These are phyloP conservation scores for Tetrastigma voinierianum DNA, from an alignment of 164 flowering plant genomes.

Conservation along the genomic window DNA sequence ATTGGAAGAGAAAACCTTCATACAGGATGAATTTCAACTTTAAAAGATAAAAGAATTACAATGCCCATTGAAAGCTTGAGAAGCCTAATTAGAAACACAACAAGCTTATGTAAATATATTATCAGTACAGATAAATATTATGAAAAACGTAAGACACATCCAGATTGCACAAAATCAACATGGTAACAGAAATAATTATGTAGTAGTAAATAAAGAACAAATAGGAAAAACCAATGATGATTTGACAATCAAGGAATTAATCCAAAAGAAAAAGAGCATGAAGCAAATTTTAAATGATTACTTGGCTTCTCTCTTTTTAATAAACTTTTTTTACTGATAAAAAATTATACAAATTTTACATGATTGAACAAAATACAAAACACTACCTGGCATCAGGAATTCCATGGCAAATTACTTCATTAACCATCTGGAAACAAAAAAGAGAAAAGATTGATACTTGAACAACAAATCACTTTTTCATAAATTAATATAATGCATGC, in stretches of 20 bases:
- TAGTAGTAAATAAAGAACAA: too few relatives aligned
- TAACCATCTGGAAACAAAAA: slow-evolving; percentile 65
- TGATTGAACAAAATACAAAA: slow-evolving; percentile 2
- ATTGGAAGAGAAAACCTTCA: background rate
- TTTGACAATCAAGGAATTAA: too few relatives aligned
- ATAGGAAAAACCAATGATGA: too few relatives aligned
- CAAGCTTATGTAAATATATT: too few relatives aligned
- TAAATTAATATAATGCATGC: slow-evolving; percentile 12
- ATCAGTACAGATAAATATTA: too few relatives aligned
- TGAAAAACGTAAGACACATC: too few relatives aligned
- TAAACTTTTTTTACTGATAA: too few relatives aligned
- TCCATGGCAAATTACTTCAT: slow-evolving; percentile 99
- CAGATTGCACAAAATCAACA: background rate
- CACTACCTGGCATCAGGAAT: slow-evolving; percentile 95
- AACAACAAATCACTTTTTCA: background rate
- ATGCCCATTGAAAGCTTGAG: background rate
- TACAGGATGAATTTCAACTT: background rate
- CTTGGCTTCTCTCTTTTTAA: too few relatives aligned
- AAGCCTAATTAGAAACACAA: background rate
- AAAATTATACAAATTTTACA: background rate
- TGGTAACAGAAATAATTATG: background rate
- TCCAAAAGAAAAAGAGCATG: background rate
- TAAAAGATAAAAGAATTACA: background rate
- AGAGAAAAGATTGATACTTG: background rate
- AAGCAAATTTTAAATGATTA: too few relatives aligned